Evolutionary conservation across 306 rosid species (phyloP), one percentile per base, ranked within the genome.

Genomic region (Vachellia collinsii): DNA sequence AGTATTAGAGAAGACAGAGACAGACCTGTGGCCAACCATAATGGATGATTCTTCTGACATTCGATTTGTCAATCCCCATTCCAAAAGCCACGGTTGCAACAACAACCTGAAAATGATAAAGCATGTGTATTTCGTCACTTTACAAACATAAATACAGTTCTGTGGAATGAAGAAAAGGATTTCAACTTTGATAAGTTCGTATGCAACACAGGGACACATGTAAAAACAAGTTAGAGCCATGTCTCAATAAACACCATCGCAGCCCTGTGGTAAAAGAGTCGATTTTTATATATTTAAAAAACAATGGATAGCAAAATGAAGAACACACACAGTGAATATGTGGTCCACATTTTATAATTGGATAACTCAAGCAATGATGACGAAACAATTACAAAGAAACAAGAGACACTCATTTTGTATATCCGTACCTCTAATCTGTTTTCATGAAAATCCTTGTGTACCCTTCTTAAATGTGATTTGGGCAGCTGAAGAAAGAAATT

Each of bases 1-100:
- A 70, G 37, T 42, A 42, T 70, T 47, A 64, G 68, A 66, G 66
- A 80, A 73, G 56, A 61, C 13, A 76, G 62, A 69, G 69, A 43
- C 71, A 78, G 69, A 94, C 99, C 97, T 94, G 99, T 9, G 99
- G 99, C 99, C 99, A 94, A 85, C 99, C 97, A 79, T 94, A 94
- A 82, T 93, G 99, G 84, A 94, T 89, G 82, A 94, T 91, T 86
- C 94, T 91, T 81, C 99, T 91, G 51, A 94, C 99, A 78, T 92
- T 91, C 4, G 86, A 79, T 83, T 93, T 94, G 92, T 94, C 99
- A 84, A 94, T 94, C 17, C 99, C 97, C 99, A 94, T 94, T 86
- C 97, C 99, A 88, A 94, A 94, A 59, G 99, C 99, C 81, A 91
- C 85, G 58, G 99, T 94, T 82, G 99, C 99, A 79, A 94, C 99